Evolutionary conservation across 192 early-diverging fungal species (phyloP).

Genomic region (Lobosporangium transversale): DNA sequence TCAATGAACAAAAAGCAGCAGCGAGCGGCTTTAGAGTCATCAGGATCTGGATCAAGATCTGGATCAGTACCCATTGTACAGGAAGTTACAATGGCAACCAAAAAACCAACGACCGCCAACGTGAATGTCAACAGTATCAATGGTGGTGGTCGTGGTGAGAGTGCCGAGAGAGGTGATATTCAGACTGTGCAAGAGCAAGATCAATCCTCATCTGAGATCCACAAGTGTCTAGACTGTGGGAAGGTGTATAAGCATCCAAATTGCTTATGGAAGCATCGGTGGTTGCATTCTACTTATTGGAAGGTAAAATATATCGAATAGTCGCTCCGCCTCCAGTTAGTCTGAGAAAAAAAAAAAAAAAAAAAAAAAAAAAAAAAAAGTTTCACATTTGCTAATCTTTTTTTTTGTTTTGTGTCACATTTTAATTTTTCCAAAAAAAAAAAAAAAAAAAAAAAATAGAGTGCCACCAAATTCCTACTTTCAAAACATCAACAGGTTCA

Average conservation of each 20-base stretch:
- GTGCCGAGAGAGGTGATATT: neutral
- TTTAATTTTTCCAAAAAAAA: too few relatives aligned
- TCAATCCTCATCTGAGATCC: slow-evolving; percentile 13
- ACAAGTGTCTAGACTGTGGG: slow-evolving; percentile 47
- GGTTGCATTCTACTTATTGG: slow-evolving; percentile 77
- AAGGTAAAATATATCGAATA: slow-evolving; percentile 50
- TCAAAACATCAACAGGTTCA: slow-evolving; percentile 79
- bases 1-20: too few relatives aligned
- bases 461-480: slow-evolving; percentile 62
- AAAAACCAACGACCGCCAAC: too few relatives aligned
- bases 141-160: neutral
- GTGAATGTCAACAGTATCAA: neutral
- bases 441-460: too few relatives aligned
- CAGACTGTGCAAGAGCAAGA: neutral
- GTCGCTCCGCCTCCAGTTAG: too few relatives aligned
- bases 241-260: slow-evolving; percentile 53
- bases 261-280: slow-evolving; percentile 66
- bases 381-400: neutral
- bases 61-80: too few relatives aligned
- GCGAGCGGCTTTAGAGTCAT: too few relatives aligned
- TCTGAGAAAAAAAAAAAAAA: too few relatives aligned
- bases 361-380: too few relatives aligned
- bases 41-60: neutral
- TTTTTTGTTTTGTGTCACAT: neutral
- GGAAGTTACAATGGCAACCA: too few relatives aligned